A percentile compares a stretch with the other conserved stretches of the same genome.
These are phyloP conservation scores for Beta macrorhiza DNA, from an alignment of 179 eudicot species.

Conservation along the genomic window DNA sequence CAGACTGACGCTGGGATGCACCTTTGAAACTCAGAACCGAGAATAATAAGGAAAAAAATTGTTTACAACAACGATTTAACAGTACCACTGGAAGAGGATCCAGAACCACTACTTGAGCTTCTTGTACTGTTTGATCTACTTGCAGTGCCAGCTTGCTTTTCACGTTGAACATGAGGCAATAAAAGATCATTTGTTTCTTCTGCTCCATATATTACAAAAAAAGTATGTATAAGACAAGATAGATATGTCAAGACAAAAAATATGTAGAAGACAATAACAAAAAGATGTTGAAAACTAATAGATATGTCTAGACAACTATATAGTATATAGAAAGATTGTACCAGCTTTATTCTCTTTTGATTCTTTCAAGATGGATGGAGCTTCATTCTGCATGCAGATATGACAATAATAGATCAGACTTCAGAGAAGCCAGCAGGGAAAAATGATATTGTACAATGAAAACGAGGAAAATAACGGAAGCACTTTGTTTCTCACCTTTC, in stretches of 20 bases:
- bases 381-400: conserved; percentile 36
- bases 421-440: conserved; percentile 12
- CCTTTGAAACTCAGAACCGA: not conserved
- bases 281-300: not conserved
- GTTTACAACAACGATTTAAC: conserved; percentile 6
- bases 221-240: not conserved
- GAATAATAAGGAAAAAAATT: not conserved
- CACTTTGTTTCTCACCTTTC: conserved; percentile 27
- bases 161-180: conserved; percentile 32
- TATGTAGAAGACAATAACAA: too few species aligned
- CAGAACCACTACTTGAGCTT: conserved; percentile 49
- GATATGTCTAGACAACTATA: not conserved
- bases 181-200: conserved; percentile 41
- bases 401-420: not conserved
- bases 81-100: conserved; percentile 50
- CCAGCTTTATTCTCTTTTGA: conserved; percentile 47
- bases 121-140: conserved; percentile 36
- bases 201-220: conserved; percentile 21
- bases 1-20: not conserved
- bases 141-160: conserved; percentile 30
- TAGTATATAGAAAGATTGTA: conserved; percentile 17
- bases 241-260: not conserved
- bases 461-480: not conserved
- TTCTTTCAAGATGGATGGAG: conserved; percentile 30
- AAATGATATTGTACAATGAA: not conserved